Percentiles rank a stretch among this genome's conserved stretches.
Conservation (phyloP, 768 basidiomycete genomes). For the Agrocybe pediades region DNA sequence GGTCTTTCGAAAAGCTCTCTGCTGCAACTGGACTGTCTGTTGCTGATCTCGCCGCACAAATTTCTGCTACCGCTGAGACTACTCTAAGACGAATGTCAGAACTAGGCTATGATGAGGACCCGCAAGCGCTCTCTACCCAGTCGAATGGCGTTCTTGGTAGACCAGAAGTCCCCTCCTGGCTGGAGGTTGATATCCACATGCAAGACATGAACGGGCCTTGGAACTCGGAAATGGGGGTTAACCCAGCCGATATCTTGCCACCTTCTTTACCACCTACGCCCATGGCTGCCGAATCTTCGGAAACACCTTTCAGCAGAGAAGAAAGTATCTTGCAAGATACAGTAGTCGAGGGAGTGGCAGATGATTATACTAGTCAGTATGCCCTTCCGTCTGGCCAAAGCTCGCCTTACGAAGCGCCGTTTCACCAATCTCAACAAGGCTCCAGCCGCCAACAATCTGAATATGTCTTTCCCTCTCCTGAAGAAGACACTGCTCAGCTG, state of each 20-base stretch:
- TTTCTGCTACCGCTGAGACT: slow-evolving; percentile 35
- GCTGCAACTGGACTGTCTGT: slow-evolving; percentile 35
- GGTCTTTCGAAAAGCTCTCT: slow-evolving; percentile 26
- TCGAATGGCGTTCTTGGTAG: slow-evolving; percentile 2
- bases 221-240: slow-evolving; percentile 24
- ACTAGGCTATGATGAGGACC: slow-evolving; percentile 1
- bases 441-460: not conserved
- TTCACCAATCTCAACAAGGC: not conserved
- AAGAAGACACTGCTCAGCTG: slow-evolving; percentile 28
- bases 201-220: slow-evolving; percentile 15
- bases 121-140: not conserved
- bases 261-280: slow-evolving; percentile 19
- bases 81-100: slow-evolving; percentile 29
- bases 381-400: not conserved
- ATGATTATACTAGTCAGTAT: not conserved
- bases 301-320: not conserved
- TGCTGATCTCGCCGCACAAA: slow-evolving; percentile 32
- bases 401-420: slow-evolving; percentile 6
- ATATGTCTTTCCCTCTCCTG: slow-evolving; percentile 16
- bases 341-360: not conserved
- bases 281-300: not conserved
- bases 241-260: slow-evolving; percentile 29
- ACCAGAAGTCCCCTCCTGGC: slow-evolving; percentile 4
- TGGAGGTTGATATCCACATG: slow-evolving; percentile 17
- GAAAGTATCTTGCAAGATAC: not conserved